Base-by-base conservation (phyloP, 139 green algal genomes). In the Mesotaenium endlicherianum region DNA sequence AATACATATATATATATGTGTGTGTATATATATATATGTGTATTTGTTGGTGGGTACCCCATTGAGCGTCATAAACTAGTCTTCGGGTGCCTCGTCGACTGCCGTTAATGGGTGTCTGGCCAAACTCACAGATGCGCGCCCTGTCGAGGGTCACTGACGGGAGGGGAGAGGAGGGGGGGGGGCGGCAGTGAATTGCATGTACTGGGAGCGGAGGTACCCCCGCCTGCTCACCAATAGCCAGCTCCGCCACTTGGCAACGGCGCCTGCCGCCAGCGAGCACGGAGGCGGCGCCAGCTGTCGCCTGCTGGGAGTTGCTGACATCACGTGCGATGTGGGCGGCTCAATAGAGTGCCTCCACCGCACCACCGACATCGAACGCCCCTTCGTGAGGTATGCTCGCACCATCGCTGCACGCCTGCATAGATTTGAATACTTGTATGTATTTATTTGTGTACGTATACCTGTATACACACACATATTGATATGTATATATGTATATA, bases 181-280 rank as follows among this genome's bases (percentile, higher is more conserved):
- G n/a, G n/a, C n/a, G 20, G 36, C 38, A 78, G 60, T 86, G n/a
- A 86, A 86, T 68, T 70, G 80, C 68, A 86, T 86, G 70, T 86
- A 86, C 38, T 86, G 80, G 80, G 80, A 86, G 49, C 47, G 36
- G 2, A 67, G 55, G 36, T 86, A 70, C 47, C 80, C 80, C 14
- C 69, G 70, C 42, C 80, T 86, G 68, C 49, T 86, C 1, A 60
- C 68, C 43, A 86, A 77, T 8, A 30, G 42, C 4, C 80, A 86
- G 14, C 39, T 83, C 16, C 36, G 38, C 2, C 16, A 45, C 34
- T 36, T 75, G 68, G n/a, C n/a, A 11, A 72, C 41, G 11, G 43
- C 41, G 43, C 38, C 34, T 30, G 3, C 74, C 34, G n/a, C 11
- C 60, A 3, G 44, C 31, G 8, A 64, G 1, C 16, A 31, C 26